Evolutionary conservation across 176 grass and related monocot genomes (phyloP), one percentile per base, ranked within the genome.

Genomic region (Eragrostis nindensis): DNA sequence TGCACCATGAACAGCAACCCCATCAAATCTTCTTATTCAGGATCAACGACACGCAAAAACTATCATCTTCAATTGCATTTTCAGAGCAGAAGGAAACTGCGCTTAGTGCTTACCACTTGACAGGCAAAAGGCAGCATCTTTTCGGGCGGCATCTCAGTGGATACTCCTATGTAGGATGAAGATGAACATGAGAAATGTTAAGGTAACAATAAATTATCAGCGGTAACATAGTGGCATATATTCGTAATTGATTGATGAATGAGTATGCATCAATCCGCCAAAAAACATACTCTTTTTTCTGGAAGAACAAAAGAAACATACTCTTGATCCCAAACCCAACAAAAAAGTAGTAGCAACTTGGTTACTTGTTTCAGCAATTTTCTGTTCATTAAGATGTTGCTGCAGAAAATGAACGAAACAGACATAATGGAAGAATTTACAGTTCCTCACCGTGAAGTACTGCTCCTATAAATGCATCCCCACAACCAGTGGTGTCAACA

Each of bases 401-500:
- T 25, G 39, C 50, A 86, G 16, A 59, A 64, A 46, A 36, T 8
- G 12, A 24, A 25, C 2, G 14, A 32, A 44, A 56, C 22, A 13
- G 1, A 6, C 29, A 57, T 25, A 25, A 15, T 15, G 59, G 40
- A 65, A 59, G 52, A 21, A 14, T 52, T 18, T 66, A 53, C 38
- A 66, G 27, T 68, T 73, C 14, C 49, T 80, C 63, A 91, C 81
- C 85, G 14, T 85, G 78, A 50, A 91, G 72, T 62, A 91, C 53
- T 39, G 81, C 85, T 84, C 81, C 89, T 72, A 87, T 87, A 71
- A 91, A 87, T 67, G 89, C 85, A 84, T 91, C 89, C 1, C 89
- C 89, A 62, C 81, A 87, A 60, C 89, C 85, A 46, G 89, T 91
- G 32, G 89, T 91, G 39, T 91, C 85, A 54, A 91, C 66, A 77